phyloP scores from a whole-genome alignment of 306 rosid genomes.

The Cajanus cajan region DNA sequence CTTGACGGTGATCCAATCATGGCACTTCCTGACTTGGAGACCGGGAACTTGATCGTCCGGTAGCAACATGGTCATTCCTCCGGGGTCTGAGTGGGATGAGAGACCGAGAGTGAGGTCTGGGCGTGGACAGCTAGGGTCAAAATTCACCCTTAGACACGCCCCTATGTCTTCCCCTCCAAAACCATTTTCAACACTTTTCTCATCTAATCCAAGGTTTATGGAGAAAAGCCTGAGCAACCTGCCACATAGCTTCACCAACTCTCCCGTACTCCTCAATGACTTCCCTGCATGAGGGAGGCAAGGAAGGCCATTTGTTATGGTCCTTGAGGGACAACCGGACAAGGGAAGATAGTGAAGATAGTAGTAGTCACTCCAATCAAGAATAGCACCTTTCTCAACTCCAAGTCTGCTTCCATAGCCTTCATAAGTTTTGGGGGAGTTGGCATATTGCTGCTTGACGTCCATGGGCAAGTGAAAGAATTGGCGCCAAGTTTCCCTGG shows the following conservation, averaged over 20 bases:
- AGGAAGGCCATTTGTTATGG: slow-evolving; percentile 65
- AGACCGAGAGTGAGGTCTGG: slow-evolving; percentile 79
- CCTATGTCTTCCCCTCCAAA: slow-evolving; percentile 85
- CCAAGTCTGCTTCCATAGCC: slow-evolving; percentile 94
- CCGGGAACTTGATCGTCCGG: slow-evolving; percentile 71
- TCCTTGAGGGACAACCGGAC: slow-evolving; percentile 55
- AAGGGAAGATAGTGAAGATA: slow-evolving; percentile 77
- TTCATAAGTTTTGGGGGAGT: slow-evolving; percentile 76
- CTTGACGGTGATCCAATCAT: slow-evolving; percentile 77
- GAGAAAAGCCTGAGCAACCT: slow-evolving; percentile 67
- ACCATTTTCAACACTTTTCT: slow-evolving; percentile 48
- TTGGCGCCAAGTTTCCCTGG: slow-evolving; percentile 56
- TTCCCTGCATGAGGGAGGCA: slow-evolving; percentile 50
- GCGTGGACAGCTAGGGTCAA: slow-evolving; percentile 78
- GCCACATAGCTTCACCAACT: slow-evolving; percentile 71
- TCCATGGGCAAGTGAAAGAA: slow-evolving; percentile 78
- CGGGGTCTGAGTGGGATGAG: slow-evolving; percentile 93
- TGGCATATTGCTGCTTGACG: slow-evolving; percentile 59
- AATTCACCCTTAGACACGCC: slow-evolving; percentile 82
- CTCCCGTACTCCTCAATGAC: slow-evolving; percentile 86
- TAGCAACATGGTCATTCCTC: slow-evolving; percentile 79
- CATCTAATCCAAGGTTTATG: slow-evolving; percentile 55
- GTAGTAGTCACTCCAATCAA: slow-evolving; percentile 92
- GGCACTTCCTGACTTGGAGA: slow-evolving; percentile 67
- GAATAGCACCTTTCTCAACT: slow-evolving; percentile 72